Base-by-base conservation (phyloP, 805 yeast species). In the Yueomyces sinensis region DNA sequence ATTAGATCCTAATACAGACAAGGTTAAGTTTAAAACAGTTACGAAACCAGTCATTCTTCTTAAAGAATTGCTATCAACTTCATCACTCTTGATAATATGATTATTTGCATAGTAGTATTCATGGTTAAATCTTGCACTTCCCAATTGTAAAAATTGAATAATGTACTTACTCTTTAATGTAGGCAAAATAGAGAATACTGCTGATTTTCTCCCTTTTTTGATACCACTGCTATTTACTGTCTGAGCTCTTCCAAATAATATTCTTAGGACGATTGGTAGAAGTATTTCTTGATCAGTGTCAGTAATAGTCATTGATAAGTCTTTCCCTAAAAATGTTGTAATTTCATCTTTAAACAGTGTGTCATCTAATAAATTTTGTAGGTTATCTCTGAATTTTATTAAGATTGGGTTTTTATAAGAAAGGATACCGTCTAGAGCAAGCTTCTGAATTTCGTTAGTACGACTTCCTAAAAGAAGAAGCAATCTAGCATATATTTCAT, bases 211-310 rank as follows among this genome's bases (percentile, higher is more conserved):
- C 23, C 86, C 76, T 36, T 72, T 69, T 49, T 82, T 82, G 20
- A 76, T 70, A 39, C 83, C 84, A 52, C 81, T 76, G 1, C 72
- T 62, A 36, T 65, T 69, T 28, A 76, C 65, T 1, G 77, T 68
- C 56, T 83, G 93, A 7, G 86, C 83, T 37, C 94, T 68, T 7
- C 97, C 97, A 56, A 78, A 89, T 16, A 91, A 60, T 18, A 91
- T 77, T 43, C 95, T 62, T 32, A 86, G 51, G 4, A 86, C 67
- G 22, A 82, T 48, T 1, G 93, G 91, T 70, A 84, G 71, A 3
- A 89, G 66, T 1, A 41, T 54, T 2, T 53, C 61, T 13, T 68
- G 60, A 50, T 91, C 96, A 3, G 62, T 63, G 6, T 62, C 65
- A 41, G 80, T 83, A 35, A 86, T 65, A 2, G 66, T 55, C 3